Evolutionary conservation across 1,284 basidiomycete species (phyloP).

Genomic region (Jaminaea rosea): DNA sequence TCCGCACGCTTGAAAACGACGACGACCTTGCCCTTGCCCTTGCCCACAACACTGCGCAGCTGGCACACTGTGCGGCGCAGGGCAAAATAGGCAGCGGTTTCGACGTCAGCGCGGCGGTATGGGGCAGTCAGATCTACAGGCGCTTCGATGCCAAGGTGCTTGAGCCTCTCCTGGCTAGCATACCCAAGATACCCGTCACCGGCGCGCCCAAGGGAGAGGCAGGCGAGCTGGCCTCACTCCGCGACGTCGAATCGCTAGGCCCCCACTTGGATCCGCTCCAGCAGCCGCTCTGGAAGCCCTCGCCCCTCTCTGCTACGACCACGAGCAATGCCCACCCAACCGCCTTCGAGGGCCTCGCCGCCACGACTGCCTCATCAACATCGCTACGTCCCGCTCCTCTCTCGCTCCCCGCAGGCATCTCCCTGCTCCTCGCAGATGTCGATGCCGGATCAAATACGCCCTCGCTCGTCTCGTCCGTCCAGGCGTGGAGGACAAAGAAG

Average conservation of each 20-base stretch:
- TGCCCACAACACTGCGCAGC: conserved; percentile 90
- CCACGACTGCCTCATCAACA: not conserved
- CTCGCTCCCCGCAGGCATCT: conserved; percentile 34
- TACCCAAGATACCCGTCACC: conserved; percentile 16
- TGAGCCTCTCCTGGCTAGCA: conserved; percentile 22
- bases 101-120: conserved; percentile 87
- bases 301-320: conserved; percentile 10
- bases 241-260: not conserved
- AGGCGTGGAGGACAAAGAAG: conserved; percentile 33
- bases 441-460: conserved; percentile 45
- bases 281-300: conserved; percentile 38
- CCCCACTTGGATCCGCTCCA: conserved; percentile 20
- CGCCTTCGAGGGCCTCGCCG: conserved; percentile 26
- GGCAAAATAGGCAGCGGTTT: conserved; percentile 97
- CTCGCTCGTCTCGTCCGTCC: conserved; percentile 38
- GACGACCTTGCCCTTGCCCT: conserved; percentile 28
- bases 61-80: conserved; percentile 89
- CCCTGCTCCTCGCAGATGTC: conserved; percentile 41
- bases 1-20: conserved; percentile 50
- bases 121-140: conserved; percentile 86
- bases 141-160: conserved; percentile 64
- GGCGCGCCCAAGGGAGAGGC: too few species aligned
- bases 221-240: not conserved
- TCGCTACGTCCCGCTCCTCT: conserved; percentile 27
- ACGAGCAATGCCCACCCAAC: conserved; percentile 16